phyloP scores from a whole-genome alignment of 805 yeast species.

The Zygotorulaspora sp. region DNA sequence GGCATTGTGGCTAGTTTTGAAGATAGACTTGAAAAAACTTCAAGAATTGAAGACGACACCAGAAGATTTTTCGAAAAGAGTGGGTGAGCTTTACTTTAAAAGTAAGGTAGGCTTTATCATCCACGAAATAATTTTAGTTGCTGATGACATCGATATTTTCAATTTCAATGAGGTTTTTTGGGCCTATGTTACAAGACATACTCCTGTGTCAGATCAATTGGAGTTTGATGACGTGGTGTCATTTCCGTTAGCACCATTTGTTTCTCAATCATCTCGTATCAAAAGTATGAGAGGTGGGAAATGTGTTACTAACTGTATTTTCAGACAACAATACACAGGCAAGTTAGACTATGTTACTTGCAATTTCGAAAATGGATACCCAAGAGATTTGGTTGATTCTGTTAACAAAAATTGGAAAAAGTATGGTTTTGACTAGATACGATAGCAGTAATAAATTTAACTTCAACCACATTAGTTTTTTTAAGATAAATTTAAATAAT shows the following conservation, averaged over 20 bases:
- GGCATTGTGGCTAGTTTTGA: slow-evolving; percentile 25
- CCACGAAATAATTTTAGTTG: slow-evolving; percentile 29
- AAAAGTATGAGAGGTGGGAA: slow-evolving; percentile 24
- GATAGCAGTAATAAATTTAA: too few relatives aligned
- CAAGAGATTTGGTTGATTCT: slow-evolving; percentile 2
- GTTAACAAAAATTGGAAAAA: slow-evolving; percentile 9
- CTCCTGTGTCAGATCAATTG: slow-evolving; percentile 25
- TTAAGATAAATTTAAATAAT: too few relatives aligned
- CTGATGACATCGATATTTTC: slow-evolving; percentile 31
- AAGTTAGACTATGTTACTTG: slow-evolving; percentile 23
- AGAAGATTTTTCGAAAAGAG: slow-evolving; percentile 10
- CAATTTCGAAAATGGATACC: slow-evolving; percentile 15
- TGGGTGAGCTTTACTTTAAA: slow-evolving; percentile 22
- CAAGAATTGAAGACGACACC: slow-evolving; percentile 18
- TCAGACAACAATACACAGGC: slow-evolving; percentile 19
- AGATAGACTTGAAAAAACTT: slow-evolving; percentile 22
- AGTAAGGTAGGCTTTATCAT: slow-evolving; percentile 19
- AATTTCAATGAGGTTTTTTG: slow-evolving; percentile 27
- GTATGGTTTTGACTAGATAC: too few relatives aligned
- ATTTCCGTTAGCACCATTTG: slow-evolving; percentile 29
- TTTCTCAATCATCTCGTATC: slow-evolving; percentile 12
- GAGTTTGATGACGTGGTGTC: slow-evolving; percentile 19
- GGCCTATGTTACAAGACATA: slow-evolving; percentile 31
- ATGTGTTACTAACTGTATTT: slow-evolving; percentile 27
- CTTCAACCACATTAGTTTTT: too few relatives aligned